Conservation (phyloP, 768 basidiomycete genomes). For the Daedalea quercina region DNA sequence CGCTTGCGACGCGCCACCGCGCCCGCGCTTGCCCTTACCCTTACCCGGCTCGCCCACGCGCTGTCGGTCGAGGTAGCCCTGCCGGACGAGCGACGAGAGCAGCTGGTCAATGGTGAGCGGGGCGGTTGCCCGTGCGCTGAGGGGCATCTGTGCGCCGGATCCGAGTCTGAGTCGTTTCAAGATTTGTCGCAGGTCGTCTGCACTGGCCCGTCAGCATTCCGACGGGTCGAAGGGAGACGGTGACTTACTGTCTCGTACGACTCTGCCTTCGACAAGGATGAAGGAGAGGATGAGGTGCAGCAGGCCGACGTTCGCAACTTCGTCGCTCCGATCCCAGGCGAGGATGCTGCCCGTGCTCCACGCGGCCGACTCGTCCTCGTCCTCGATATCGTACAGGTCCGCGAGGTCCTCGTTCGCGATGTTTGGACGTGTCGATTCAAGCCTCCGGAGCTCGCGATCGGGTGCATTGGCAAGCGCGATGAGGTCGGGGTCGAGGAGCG, state of each 20-base stretch:
- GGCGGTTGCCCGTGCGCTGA: slow-evolving; percentile 43
- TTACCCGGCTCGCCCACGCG: slow-evolving; percentile 41
- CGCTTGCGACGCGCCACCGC: slow-evolving; percentile 20
- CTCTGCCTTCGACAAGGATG: slow-evolving; percentile 74
- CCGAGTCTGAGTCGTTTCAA: slow-evolving; percentile 66
- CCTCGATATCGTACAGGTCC: slow-evolving; percentile 42
- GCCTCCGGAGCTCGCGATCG: slow-evolving; percentile 34
- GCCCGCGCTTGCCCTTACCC: slow-evolving; percentile 45
- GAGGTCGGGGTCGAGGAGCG: slow-evolving; percentile 53
- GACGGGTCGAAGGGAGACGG: neutral
- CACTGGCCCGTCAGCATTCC: neutral
- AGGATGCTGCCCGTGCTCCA: slow-evolving; percentile 62
- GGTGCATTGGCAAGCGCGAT: slow-evolving; percentile 54
- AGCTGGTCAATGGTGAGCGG: slow-evolving; percentile 56
- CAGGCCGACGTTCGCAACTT: slow-evolving; percentile 65
- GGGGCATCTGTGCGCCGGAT: slow-evolving; percentile 39
- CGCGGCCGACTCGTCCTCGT: slow-evolving; percentile 38
- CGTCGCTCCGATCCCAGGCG: slow-evolving; percentile 62
- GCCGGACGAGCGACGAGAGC: slow-evolving; percentile 55
- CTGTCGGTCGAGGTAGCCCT: slow-evolving; percentile 73
- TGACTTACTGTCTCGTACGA: slow-evolving; percentile 65
- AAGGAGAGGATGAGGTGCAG: slow-evolving; percentile 78
- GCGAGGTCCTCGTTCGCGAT: slow-evolving; percentile 42
- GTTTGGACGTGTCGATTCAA: slow-evolving; percentile 40
- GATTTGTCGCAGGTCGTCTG: slow-evolving; percentile 68